Base-by-base conservation (phyloP, 2,329 filamentous ascomycete species). In the Cytospora leucostoma region DNA sequence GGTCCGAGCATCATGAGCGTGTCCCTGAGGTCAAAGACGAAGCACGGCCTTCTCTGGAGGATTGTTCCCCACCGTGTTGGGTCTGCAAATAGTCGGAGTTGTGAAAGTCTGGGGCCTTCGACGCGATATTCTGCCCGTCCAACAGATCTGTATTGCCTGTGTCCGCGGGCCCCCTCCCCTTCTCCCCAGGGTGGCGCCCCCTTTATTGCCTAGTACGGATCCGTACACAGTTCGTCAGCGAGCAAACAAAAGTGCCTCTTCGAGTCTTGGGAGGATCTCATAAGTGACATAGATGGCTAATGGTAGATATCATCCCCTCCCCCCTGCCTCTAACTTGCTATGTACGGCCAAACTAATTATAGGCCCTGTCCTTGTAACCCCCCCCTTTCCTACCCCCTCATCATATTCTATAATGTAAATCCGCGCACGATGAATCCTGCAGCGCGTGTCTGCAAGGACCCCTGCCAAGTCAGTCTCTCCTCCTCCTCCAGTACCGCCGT, bases 291-390 rank as follows among this genome's bases (percentile, higher is more conserved):
- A 27, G 27, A 27, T 27, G 27, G 27, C 27, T 27, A 27, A 27
- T 27, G 27, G 40, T 19, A 19, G 44, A 47, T 47, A 47, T 17
- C 44, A 47, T 8, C 44, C 44, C 51, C 49, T 53, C 54, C 37
- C 47, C 59, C 37, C 59, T 55, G 49, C 59, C 50, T 47, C 51
- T 52, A 32, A 49, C 33, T 19, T 17, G 21, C 40, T n/a, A 27
- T 27, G 27, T 27, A 27, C 27, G 27, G 27, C 27, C 2, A 27
- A 27, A 27, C 52, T 34, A 44, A 55, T 32, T 55, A 21, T 55
- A 35, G 19, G 37, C 59, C 59, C 38, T 61, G 59, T 61, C 59
- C 59, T 50, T 55, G 59, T 21, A 61, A 55, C 54, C 51, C 54
- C 51, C 40, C 51, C 38, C n/a, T 47, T 47, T 61, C 51, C 38